phyloP scores from a whole-genome alignment of 352 stramenopile genomes.

The Hyaloperonospora arabidopsidis region DNA sequence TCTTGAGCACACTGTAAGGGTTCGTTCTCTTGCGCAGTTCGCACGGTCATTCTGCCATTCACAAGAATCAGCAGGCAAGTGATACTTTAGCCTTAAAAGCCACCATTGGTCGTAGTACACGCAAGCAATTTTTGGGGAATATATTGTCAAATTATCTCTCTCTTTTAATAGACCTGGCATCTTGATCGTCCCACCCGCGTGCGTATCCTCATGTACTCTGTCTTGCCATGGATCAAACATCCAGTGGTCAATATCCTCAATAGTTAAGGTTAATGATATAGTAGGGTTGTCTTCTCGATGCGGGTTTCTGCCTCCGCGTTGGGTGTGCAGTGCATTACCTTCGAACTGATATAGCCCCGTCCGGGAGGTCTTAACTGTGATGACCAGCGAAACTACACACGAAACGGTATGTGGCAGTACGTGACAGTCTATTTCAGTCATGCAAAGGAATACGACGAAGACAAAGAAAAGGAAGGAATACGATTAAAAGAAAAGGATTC shows the following conservation, averaged over 20 bases:
- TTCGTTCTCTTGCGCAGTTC: slow-evolving; percentile 95
- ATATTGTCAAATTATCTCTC: slow-evolving; percentile 98
- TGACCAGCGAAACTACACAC: too few species aligned
- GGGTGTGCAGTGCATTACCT: slow-evolving; percentile 36
- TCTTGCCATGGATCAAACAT: slow-evolving; percentile 88
- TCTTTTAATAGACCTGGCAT: slow-evolving; percentile 94
- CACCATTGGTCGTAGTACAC: slow-evolving; percentile 97
- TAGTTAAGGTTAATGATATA: slow-evolving; percentile 99
- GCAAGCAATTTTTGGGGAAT: slow-evolving; percentile 99
- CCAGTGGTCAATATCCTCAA: slow-evolving; percentile 97
- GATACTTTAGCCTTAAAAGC: slow-evolving; percentile 93
- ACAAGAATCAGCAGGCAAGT: slow-evolving; percentile 98
- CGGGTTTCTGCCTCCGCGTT: slow-evolving; percentile 36
- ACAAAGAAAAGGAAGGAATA: too few species aligned
- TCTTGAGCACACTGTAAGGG: slow-evolving; percentile 98
- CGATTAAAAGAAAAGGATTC: too few species aligned
- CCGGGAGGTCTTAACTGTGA: too few species aligned
- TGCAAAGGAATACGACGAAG: too few species aligned
- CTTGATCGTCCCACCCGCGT: slow-evolving; percentile 47
- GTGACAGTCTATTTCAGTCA: too few species aligned
- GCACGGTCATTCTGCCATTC: slow-evolving; percentile 89
- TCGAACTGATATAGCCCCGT: slow-evolving; percentile 45
- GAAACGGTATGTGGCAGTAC: too few species aligned
- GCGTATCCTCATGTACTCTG: slow-evolving; percentile 77
- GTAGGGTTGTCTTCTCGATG: slow-evolving; percentile 89